Base-by-base conservation (phyloP, 805 yeast species). In the Kockiozyma suomiensis region DNA sequence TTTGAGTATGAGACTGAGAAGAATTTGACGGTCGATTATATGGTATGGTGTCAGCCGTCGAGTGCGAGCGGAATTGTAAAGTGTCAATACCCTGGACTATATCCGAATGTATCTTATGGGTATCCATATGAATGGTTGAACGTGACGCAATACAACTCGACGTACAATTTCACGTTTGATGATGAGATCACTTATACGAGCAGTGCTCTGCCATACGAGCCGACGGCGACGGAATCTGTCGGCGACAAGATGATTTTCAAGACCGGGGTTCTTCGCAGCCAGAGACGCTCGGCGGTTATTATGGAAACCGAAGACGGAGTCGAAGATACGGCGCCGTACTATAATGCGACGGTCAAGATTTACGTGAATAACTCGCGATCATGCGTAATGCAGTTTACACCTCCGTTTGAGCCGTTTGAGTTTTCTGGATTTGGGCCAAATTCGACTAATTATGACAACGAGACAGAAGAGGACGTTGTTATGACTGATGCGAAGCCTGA, bases 101-200 rank as follows among this genome's bases (percentile, higher is more conserved):
- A 63, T 28, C 67, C 65, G 26, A 63, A 59, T 48, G 65, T 64
- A 23, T 52, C 67, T 12, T 53, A 64, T 38, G 64, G 65, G 19
- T 61, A 53, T 35, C 55, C 61, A n/a, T 63, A 51, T 23, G 66
- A 62, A 7, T 62, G 66, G 66, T 46, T 62, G 37, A 61, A 62
- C 28, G 58, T 62, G 50, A 55, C 61, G 25, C 38, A 46, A 54
- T 60, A 38, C 46, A 62, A 62, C 38, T 33, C 53, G 26, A 61
- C 64, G 1, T 45, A 46, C 49, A 60, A 60, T 48, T 54, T 46
- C 37, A 61, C 65, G 4, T 28, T 42, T 19, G 50, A 51, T 30
- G 53, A 55, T 30, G 43, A 54, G 23, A 21, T 3, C 7, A 42
- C 64, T 12, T 52, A 47, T 47, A 51, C 56, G 23, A 54, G 49